Conservation (phyloP, 2,329 filamentous ascomycete genomes). For the Beauveria bassiana region DNA sequence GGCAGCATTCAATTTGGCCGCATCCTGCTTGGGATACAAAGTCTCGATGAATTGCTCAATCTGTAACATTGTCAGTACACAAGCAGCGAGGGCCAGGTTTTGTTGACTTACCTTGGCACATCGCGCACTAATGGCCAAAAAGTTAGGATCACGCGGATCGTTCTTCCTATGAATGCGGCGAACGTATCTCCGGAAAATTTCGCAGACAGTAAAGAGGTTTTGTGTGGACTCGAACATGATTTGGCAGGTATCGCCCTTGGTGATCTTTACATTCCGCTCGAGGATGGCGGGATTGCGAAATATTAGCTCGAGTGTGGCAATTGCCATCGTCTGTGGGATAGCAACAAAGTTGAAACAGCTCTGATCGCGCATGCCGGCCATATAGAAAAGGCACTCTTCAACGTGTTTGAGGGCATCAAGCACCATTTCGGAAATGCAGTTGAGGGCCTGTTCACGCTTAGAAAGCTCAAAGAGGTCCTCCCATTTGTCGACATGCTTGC, state of each 20-base stretch:
- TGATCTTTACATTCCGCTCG: constrained; percentile 87
- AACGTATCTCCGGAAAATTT: constrained; percentile 71
- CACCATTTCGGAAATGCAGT: constrained; percentile 90
- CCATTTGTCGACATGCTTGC: constrained; percentile 84
- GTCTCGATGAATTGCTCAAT: constrained; percentile 94
- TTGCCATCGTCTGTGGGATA: constrained; percentile 95
- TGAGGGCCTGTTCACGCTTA: constrained; percentile 67
- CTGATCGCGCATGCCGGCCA: constrained; percentile 89
- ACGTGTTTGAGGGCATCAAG: constrained; percentile 78
- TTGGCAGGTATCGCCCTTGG: constrained; percentile 84
- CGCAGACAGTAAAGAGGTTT: constrained; percentile 73
- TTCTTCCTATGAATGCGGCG: constrained; percentile 89
- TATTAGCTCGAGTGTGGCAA: constrained; percentile 83
- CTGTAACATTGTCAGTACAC: constrained; percentile 33
- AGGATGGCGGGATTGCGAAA: constrained; percentile 90
- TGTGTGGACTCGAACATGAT: constrained; percentile 92
- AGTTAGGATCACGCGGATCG: constrained; percentile 86
- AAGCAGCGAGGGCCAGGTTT: not conserved
- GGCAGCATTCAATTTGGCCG: constrained; percentile 45
- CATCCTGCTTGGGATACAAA: constrained; percentile 78
- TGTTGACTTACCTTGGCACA: constrained; percentile 64
- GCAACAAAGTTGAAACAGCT: constrained; percentile 99
- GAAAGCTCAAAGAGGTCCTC: constrained; percentile 83
- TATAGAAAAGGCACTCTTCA: constrained; percentile 95
- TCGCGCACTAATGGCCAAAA: constrained; percentile 80